Evolutionary conservation across 352 stramenopile species (phyloP).

Genomic region (Pythium myriotylum): DNA sequence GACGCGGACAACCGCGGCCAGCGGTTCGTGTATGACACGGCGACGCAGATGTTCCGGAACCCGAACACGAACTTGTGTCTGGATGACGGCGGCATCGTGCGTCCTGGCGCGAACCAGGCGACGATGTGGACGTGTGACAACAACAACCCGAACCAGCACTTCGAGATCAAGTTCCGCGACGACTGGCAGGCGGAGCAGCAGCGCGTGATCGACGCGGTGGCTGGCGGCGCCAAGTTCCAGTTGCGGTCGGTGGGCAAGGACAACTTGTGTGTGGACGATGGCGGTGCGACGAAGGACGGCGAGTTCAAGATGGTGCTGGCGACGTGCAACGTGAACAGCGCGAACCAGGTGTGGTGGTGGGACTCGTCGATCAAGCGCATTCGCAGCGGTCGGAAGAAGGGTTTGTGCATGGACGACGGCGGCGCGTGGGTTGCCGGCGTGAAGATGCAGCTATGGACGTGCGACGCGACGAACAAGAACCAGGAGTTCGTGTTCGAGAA

Average conservation of each 20-base stretch:
- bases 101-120: not conserved
- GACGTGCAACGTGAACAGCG: slow-evolving; percentile 9
- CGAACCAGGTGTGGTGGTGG: slow-evolving; percentile 8
- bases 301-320: slow-evolving; percentile 1
- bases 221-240: slow-evolving; percentile 9
- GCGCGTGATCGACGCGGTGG: slow-evolving; percentile 6
- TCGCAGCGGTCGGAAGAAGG: slow-evolving; percentile 3
- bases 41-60: not conserved
- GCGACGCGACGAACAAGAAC: slow-evolving; percentile 19
- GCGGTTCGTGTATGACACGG: slow-evolving; percentile 3
- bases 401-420: slow-evolving; percentile 40
- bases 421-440: slow-evolving; percentile 10
- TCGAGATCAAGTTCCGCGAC: slow-evolving; percentile 9
- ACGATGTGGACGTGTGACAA: not conserved
- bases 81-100: slow-evolving; percentile 16
- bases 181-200: slow-evolving; percentile 5
- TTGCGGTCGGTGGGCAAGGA: slow-evolving; percentile 1
- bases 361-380: slow-evolving; percentile 11
- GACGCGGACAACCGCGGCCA: slow-evolving; percentile 15
- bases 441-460: slow-evolving; percentile 12
- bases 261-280: slow-evolving; percentile 14
- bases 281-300: not conserved
- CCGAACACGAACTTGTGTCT: slow-evolving; percentile 11
- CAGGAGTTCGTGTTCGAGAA: slow-evolving; percentile 5
- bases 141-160: slow-evolving; percentile 4